phyloP scores from a whole-genome alignment of 805 yeast species.

The Yamadazyma endophytica region DNA sequence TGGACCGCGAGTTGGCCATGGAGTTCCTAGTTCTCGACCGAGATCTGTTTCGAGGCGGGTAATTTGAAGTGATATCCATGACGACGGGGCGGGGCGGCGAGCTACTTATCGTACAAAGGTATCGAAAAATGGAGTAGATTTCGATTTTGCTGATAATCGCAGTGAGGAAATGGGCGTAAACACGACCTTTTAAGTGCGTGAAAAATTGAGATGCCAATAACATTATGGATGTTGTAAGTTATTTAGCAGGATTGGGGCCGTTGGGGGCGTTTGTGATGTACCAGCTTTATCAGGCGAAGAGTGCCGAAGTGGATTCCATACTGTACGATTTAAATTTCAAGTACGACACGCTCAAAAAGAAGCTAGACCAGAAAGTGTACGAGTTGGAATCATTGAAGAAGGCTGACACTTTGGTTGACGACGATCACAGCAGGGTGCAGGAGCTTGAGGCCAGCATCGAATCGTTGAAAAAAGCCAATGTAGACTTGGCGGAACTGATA shows the following conservation, averaged over 20 bases:
- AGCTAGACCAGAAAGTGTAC: conserved; percentile 5
- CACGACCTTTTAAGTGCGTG: not conserved
- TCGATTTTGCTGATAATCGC: not conserved
- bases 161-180: not conserved
- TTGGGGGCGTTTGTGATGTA: conserved; percentile 15
- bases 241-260: conserved; percentile 17
- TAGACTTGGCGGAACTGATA: not conserved
- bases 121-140: too few species aligned
- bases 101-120: too few species aligned
- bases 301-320: conserved; percentile 10
- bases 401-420: conserved; percentile 4
- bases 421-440: too few species aligned
- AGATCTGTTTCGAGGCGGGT: conserved; percentile 10
- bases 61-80: conserved; percentile 13
- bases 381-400: conserved; percentile 8
- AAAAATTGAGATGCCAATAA: too few species aligned
- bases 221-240: conserved; percentile 13
- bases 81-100: too few species aligned
- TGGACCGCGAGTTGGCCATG: conserved; percentile 30
- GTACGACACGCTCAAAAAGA: conserved; percentile 5
- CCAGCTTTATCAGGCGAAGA: conserved; percentile 17
- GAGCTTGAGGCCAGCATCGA: too few species aligned
- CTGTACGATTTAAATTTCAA: conserved; percentile 9
- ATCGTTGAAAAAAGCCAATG: not conserved
- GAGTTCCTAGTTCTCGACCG: conserved; percentile 29